Percentiles rank a stretch among this genome's conserved stretches.
phyloP scores from a whole-genome alignment of 129 eudicot species.

The Tanacetum coccineum region DNA sequence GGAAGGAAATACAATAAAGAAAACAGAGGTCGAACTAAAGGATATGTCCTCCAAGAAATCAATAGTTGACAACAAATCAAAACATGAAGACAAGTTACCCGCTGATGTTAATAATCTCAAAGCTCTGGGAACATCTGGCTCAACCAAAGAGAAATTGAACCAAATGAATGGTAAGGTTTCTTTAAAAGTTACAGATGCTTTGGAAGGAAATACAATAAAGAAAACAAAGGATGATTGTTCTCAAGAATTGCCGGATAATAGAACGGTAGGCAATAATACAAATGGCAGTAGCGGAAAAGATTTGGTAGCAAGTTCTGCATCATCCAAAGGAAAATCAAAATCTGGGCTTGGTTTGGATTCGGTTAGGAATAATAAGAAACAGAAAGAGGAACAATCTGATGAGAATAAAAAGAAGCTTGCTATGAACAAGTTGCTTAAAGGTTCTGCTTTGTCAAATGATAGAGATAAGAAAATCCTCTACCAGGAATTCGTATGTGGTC shows the following conservation, averaged over 20 bases:
- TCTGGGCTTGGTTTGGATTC: conserved; percentile 18
- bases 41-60: conserved; percentile 48
- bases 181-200: conserved; percentile 19
- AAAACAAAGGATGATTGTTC: conserved; percentile 35
- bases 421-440: conserved; percentile 30
- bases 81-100: conserved; percentile 19
- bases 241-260: conserved; percentile 19
- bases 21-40: too few relatives aligned
- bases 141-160: conserved; percentile 7
- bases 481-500: conserved; percentile 37
- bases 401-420: conserved; percentile 33
- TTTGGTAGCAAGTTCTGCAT: conserved; percentile 12
- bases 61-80: conserved; percentile 10
- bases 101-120: conserved; percentile 30
- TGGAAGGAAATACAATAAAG: conserved; percentile 29
- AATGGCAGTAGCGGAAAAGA: conserved; percentile 24
- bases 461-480: conserved; percentile 23
- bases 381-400: conserved; percentile 23
- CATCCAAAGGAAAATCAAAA: conserved; percentile 23
- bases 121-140: conserved; percentile 4
- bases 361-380: conserved; percentile 11
- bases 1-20: conserved; percentile 31
- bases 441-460: conserved; percentile 12
- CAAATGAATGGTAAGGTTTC: conserved; percentile 11
- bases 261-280: conserved; percentile 22